phyloP scores from a whole-genome alignment of 202 grass and related monocot genomes.

The Carex arenaria region DNA sequence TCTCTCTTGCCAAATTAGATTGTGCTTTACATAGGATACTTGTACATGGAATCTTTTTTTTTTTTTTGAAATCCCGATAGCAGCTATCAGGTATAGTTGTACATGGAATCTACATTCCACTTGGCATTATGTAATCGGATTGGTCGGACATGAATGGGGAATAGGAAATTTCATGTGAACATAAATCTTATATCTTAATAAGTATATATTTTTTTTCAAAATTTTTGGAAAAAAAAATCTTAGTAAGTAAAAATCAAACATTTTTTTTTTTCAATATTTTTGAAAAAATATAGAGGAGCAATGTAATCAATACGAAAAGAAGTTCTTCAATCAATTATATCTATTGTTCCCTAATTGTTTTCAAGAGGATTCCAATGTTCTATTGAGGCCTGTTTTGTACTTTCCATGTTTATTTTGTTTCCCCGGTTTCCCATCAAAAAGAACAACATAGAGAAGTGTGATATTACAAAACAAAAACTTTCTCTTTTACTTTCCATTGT shows the following conservation, averaged over 20 bases:
- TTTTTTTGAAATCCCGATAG: too few species aligned
- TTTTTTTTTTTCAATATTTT: neutral
- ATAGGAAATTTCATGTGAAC: neutral
- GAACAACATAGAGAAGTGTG: constrained; percentile 17
- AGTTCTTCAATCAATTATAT: neutral
- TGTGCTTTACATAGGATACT: neutral
- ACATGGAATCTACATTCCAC: constrained; percentile 4
- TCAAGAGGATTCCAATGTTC: neutral
- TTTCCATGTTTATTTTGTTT: neutral
- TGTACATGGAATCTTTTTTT: constrained; percentile 16
- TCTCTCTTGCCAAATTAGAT: neutral
- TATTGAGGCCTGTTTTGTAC: neutral
- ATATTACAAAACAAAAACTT: constrained; percentile 11
- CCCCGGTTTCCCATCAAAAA: neutral
- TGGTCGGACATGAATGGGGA: neutral
- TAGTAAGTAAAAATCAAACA: neutral
- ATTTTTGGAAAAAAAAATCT: too few species aligned
- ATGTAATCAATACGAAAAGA: neutral
- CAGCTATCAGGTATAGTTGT: too few species aligned
- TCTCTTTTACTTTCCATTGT: neutral
- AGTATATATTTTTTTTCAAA: neutral
- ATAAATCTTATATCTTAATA: neutral
- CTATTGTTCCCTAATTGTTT: neutral
- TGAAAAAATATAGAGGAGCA: too few species aligned
- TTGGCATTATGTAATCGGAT: neutral